Evolutionary conservation across 2,329 filamentous ascomycete genomes (phyloP).

Genomic region (Capronia epimyces): DNA sequence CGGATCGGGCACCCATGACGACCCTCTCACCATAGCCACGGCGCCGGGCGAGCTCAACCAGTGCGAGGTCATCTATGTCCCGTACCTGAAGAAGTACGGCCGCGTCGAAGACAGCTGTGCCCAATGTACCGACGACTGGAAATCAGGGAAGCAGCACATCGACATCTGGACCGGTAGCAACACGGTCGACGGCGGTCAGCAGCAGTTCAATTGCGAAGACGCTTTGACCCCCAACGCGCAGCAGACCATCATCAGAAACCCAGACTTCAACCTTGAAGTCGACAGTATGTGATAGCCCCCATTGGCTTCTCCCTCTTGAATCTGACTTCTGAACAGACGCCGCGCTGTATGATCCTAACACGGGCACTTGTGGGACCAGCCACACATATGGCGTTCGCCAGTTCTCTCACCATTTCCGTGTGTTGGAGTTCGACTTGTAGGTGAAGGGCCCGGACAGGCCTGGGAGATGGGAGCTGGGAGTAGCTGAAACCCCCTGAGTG

Average conservation of each 20-base stretch:
- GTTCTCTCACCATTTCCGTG: no score
- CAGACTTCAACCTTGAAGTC: slow-evolving; percentile 32
- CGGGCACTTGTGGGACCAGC: not conserved
- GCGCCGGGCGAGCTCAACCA: slow-evolving; percentile 38
- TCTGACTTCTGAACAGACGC: not conserved
- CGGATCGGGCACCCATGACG: slow-evolving; percentile 40
- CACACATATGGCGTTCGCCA: not conserved
- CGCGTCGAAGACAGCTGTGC: slow-evolving; percentile 36
- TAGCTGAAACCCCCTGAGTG: no score
- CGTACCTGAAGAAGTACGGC: slow-evolving; percentile 43
- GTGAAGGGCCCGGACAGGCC: no score
- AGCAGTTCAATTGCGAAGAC: slow-evolving; percentile 37
- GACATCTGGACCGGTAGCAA: slow-evolving; percentile 40
- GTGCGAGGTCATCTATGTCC: slow-evolving; percentile 45
- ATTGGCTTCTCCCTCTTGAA: no score
- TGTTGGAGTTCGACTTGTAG: no score
- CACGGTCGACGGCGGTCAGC: slow-evolving; percentile 31
- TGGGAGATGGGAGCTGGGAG: no score
- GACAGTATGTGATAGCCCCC: slow-evolving; percentile 23
- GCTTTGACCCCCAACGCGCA: slow-evolving; percentile 32
- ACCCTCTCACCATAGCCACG: slow-evolving; percentile 44
- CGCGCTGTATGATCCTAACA: not conserved
- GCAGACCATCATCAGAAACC: slow-evolving; percentile 33
- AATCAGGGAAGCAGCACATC: slow-evolving; percentile 31
- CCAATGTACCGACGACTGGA: slow-evolving; percentile 33